Percentiles rank a stretch among this genome's conserved stretches.
Conservation (phyloP, 495 filamentous ascomycete genomes). For the Podospora pseudoanserina region DNA sequence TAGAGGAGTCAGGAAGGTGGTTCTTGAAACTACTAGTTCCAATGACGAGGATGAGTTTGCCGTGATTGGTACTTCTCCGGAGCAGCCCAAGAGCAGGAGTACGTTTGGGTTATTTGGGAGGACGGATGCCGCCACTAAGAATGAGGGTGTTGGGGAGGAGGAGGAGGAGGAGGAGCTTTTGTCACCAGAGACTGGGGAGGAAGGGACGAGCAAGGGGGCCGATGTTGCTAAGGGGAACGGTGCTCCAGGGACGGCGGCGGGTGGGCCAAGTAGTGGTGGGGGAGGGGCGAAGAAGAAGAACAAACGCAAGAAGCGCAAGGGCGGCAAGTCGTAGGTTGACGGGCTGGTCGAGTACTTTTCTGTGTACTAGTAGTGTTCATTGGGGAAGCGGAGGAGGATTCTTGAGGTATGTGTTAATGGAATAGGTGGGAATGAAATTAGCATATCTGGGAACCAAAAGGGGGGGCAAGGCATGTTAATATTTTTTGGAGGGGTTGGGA, state of each 20-base stretch:
- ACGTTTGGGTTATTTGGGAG: constrained; percentile 19
- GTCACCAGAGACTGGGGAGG: constrained; percentile 17
- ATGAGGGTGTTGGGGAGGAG: constrained; percentile 11
- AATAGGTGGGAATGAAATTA: neutral
- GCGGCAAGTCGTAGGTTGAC: constrained; percentile 37
- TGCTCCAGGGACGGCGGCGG: constrained; percentile 6
- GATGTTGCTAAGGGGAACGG: constrained; percentile 14
- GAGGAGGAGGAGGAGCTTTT: constrained; percentile 21
- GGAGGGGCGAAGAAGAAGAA: constrained; percentile 34
- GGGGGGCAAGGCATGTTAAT: neutral
- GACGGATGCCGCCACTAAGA: neutral
- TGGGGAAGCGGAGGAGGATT: neutral
- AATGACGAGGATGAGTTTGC: constrained; percentile 34
- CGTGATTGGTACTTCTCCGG: constrained; percentile 15
- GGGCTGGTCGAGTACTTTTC: constrained; percentile 22
- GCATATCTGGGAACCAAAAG: neutral
- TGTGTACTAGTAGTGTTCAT: constrained; percentile 9
- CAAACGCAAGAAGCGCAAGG: constrained; percentile 43
- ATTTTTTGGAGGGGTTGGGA: neutral
- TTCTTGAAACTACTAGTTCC: constrained; percentile 67
- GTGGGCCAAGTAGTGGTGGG: constrained; percentile 13
- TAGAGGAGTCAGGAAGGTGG: constrained; percentile 78
- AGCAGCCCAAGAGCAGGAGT: constrained; percentile 18
- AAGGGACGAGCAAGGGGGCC: neutral
- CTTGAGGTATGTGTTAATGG: neutral